Evolutionary conservation across 495 filamentous ascomycete genomes (phyloP), one percentile per base, ranked within the genome.

Genomic region (Podospora fimiseda): DNA sequence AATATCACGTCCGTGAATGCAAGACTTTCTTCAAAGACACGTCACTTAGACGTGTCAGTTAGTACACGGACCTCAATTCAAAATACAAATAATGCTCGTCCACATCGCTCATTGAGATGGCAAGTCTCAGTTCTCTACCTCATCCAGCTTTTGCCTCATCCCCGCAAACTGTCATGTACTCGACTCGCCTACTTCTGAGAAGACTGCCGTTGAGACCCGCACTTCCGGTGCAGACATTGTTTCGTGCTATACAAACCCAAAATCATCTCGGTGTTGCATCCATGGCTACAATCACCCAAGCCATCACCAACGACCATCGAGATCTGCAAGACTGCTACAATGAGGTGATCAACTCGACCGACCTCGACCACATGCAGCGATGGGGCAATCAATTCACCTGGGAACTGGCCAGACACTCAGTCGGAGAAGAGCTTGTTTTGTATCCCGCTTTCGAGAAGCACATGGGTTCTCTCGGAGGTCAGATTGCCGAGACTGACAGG

Each of bases 391-490:
- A 50, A 19, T 40, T 50, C 20, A 50, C 36, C 3, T 50, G 48
- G 48, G 48, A 50, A 16, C 33, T 50, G 19, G 48, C 46, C 15
- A 19, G 33, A 16, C 46, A 49, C 30, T 49, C 46, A 1, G 46
- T 38, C 7, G 46, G 46, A 2, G 46, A 37, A 19, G 46, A 49
- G 13, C 6, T 49, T 13, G 24, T 50, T 13, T n/a, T 50, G 16
- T 50, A 50, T 16, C 48, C 48, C 5, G 48, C 48, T 8, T 50
- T 50, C 20, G 48, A 50, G 18, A 20, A 40, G 48, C 22, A 50
- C 48, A 39, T 50, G 16, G 33, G 48, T 3, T 23, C 18, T 11
- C 18, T 49, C 11, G 46, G 46, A 16, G 14, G 33, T 16, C 46
- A 49, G 30, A 49, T 49, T 18, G 46, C 46, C 6, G 46, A 49